Evolutionary conservation across 1,284 basidiomycete genomes (phyloP).

Genomic region (Cystobasidiaceae sp.): DNA sequence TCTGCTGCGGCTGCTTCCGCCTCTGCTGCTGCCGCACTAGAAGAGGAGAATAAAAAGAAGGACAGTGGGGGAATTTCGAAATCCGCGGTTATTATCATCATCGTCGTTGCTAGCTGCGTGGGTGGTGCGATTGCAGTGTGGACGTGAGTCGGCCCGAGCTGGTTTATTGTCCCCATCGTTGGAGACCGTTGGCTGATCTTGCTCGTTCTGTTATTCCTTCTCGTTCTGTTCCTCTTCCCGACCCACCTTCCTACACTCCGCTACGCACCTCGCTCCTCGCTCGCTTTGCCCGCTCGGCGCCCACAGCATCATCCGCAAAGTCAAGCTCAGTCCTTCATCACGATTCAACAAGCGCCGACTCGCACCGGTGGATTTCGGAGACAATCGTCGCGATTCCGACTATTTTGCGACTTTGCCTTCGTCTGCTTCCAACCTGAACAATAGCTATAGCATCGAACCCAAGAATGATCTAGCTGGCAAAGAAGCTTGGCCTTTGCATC

Average conservation of each 20-base stretch:
- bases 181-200: neutral
- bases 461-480: neutral
- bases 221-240: too few species aligned
- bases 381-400: conserved; percentile 1
- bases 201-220: neutral
- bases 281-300: too few species aligned
- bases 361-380: conserved; percentile 23
- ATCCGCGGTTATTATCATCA: conserved; percentile 27
- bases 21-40: neutral
- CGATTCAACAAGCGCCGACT: conserved; percentile 24
- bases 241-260: too few species aligned
- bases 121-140: conserved; percentile 30
- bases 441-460: neutral
- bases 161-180: neutral
- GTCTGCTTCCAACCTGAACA: neutral
- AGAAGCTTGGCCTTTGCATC: conserved; percentile 25
- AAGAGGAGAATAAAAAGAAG: neutral
- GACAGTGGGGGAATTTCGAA: conserved; percentile 10
- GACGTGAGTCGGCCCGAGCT: conserved; percentile 18
- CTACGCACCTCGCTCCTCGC: too few species aligned
- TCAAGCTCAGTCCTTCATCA: conserved; percentile 23
- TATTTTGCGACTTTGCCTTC: conserved; percentile 3
- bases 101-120: conserved; percentile 22
- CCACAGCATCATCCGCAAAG: conserved; percentile 26
- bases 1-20: conserved; percentile 10